Percentiles rank a stretch among this genome's conserved stretches.
Conservation (phyloP, 768 basidiomycete species). For the Leucosporidium scottii region DNA sequence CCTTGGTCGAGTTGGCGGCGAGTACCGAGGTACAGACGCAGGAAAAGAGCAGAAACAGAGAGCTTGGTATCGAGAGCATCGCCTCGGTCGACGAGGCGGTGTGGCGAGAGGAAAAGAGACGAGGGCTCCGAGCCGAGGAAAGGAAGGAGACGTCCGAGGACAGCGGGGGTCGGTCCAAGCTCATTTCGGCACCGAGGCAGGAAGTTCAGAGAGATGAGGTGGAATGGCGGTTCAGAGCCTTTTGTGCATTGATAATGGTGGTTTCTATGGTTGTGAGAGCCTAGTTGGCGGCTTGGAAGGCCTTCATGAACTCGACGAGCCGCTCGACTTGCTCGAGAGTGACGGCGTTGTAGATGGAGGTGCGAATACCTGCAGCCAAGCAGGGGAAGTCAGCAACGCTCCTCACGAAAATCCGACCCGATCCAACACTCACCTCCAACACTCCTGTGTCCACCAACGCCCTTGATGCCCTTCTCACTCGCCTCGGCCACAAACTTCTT, state of each 20-base stretch:
- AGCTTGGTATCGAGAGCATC: no score
- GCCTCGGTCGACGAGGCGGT: no score
- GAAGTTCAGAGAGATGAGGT: no score
- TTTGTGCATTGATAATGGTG: not conserved
- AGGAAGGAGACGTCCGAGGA: not conserved
- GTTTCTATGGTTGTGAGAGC: no score
- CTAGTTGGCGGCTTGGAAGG: slow-evolving; percentile 37
- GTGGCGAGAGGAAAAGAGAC: no score
- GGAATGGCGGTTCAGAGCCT: not conserved
- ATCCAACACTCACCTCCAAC: slow-evolving; percentile 42
- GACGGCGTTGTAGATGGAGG: slow-evolving; percentile 83
- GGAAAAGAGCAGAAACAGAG: no score
- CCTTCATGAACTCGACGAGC: slow-evolving; percentile 45
- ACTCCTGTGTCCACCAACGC: slow-evolving; percentile 85
- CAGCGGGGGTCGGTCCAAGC: not conserved
- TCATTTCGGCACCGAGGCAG: no score
- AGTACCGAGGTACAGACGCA: not conserved
- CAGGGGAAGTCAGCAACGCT: not conserved
- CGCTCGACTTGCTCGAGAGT: slow-evolving; percentile 63
- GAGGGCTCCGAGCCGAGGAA: not conserved
- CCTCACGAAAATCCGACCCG: not conserved
- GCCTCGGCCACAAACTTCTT: slow-evolving; percentile 73
- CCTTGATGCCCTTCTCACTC: slow-evolving; percentile 68
- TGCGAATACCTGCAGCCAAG: slow-evolving; percentile 56
- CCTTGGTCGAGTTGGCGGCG: not conserved